These are phyloP conservation scores for Schoenoplectus tabernaemontani DNA, from an alignment of 202 grass and related monocot species.

Conservation along the genomic window DNA sequence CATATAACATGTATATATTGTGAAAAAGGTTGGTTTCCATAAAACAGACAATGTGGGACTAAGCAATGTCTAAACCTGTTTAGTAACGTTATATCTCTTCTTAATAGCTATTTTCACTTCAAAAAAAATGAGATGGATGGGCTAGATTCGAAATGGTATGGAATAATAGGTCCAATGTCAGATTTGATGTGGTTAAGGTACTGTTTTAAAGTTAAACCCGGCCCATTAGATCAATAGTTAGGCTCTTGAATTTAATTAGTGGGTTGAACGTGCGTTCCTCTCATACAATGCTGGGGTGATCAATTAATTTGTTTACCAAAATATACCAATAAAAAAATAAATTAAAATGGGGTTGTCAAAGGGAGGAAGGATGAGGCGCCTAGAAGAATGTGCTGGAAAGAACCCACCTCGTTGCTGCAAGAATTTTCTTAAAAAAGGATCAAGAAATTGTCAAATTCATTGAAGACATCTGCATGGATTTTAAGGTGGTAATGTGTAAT, in stretches of 20 bases:
- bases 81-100: no score
- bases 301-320: not conserved
- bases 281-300: not conserved
- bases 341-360: not conserved
- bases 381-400: not conserved
- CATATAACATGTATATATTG: no score
- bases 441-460: slow-evolving; percentile 8
- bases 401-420: not conserved
- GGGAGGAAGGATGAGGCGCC: not conserved
- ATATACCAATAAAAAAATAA: not conserved
- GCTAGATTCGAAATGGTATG: no score
- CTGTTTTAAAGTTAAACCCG: not conserved
- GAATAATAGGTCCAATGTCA: no score
- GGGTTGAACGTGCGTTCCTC: slow-evolving; percentile 15
- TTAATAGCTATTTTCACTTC: no score
- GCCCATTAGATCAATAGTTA: not conserved
- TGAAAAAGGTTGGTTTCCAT: no score
- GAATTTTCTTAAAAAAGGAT: no score
- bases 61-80: no score
- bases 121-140: no score
- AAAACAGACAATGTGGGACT: no score
- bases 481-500: slow-evolving; percentile 10
- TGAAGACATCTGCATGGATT: not conserved
- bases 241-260: not conserved
- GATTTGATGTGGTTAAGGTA: no score